Conservation (phyloP, 2,329 filamentous ascomycete genomes). For the Trichoderma harzianum region DNA sequence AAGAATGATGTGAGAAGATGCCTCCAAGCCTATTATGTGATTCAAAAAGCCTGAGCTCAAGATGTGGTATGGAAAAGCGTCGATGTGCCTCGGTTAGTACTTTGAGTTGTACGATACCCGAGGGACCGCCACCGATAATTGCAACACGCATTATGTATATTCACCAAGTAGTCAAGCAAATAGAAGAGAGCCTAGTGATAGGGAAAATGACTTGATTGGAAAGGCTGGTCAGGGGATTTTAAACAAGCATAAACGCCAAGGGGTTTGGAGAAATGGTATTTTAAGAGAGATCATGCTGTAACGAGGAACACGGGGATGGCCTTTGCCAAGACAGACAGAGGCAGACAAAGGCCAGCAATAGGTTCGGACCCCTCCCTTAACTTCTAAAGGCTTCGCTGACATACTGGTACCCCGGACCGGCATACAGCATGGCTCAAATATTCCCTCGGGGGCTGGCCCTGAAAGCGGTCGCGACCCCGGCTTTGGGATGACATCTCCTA, state of each 20-base stretch:
- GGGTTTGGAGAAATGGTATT: background rate
- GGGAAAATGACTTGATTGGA: background rate
- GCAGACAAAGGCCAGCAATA: background rate
- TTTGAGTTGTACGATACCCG: conserved; percentile 40
- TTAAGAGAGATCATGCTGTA: background rate
- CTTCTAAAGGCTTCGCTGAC: background rate
- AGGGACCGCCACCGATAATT: conserved; percentile 40
- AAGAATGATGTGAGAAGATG: conserved; percentile 41
- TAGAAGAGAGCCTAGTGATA: background rate
- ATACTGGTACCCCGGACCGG: background rate
- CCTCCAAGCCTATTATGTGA: conserved; percentile 40
- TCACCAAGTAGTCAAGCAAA: background rate
- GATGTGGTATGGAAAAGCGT: conserved; percentile 31
- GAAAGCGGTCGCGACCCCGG: background rate
- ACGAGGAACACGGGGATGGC: background rate
- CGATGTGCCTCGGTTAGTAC: conserved; percentile 35
- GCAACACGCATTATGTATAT: conserved; percentile 32
- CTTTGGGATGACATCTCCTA: background rate
- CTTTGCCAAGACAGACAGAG: background rate
- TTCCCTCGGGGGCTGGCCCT: background rate
- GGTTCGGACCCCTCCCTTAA: background rate
- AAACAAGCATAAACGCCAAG: background rate
- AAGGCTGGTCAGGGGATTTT: background rate
- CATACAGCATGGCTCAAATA: background rate
- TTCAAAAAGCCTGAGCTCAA: conserved; percentile 44